Evolutionary conservation across 345 rosid genomes (phyloP), one percentile per base, ranked within the genome.

Genomic region (Eutrema yunnanense): DNA sequence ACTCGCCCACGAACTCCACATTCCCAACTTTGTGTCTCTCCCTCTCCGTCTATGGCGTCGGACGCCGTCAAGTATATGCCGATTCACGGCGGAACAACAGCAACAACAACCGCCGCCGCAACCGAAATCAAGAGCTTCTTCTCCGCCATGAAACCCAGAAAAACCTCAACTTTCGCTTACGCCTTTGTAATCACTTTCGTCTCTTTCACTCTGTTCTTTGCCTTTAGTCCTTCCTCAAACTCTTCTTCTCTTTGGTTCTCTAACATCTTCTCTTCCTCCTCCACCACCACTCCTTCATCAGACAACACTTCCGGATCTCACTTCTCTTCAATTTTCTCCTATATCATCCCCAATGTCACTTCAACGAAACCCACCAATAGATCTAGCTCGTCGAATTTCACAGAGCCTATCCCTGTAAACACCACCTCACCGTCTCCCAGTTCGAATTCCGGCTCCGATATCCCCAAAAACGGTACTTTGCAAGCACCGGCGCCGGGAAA

Each of bases 241-340:
- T 75, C 94, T 0, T 82, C 87, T 33, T 75, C 96, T 66, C 98
- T 83, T 29, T 86, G 86, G 90, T 82, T 88, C 80, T 86, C 74
- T 66, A 82, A 69, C 64, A 87, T 55, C 80, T 82, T 66, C 85
- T 85, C 75, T 13, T 76, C 80, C 26, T 29, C 53, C 55, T 13
- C 44, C 6, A 12, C 48, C 40, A 38, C 16, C 8, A 3, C 50
- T 12, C 2, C 74, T 9, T 0, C 43, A 12, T 54, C 74, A 16
- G 60, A 43, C 53, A 72, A 27, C 53, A 69, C 94, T 58, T 70
- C 75, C 22, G 67, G 90, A 85, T 88, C 97, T 70, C 75, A 76
- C 22, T 70, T 63, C 60, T 55, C 75, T 77, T 77, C 98, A 8
- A 6, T 85, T 48, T 80, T 84, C 80, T 82, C 90, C 16, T 74